Conservation (phyloP, 2,329 filamentous ascomycete genomes). For the Phialocephala subalpina region DNA sequence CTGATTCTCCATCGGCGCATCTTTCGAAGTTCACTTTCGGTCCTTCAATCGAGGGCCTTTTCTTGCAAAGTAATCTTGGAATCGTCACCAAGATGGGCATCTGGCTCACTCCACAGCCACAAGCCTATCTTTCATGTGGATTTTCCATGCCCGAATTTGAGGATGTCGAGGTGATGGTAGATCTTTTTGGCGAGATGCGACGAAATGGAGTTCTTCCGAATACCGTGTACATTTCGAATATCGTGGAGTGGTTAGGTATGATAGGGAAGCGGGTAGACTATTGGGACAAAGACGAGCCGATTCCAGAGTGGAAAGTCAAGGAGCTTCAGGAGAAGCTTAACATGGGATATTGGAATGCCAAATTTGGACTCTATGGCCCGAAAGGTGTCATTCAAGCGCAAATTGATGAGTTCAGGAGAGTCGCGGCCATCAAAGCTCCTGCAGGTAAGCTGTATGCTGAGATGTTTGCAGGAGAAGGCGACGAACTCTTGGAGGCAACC, state of each 20-base stretch:
- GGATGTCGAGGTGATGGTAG: conserved; percentile 53
- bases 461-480: conserved; percentile 49
- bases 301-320: conserved; percentile 53
- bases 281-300: conserved; percentile 52
- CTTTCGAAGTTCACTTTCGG: conserved; percentile 45
- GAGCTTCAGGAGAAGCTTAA: conserved; percentile 52
- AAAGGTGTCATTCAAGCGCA: conserved; percentile 53
- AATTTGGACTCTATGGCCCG: conserved; percentile 54
- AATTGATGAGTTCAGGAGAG: conserved; percentile 49
- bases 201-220: conserved; percentile 52
- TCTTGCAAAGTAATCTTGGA: conserved; percentile 29
- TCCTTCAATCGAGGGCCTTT: conserved; percentile 31
- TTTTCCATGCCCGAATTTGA: conserved; percentile 55
- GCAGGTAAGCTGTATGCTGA: conserved; percentile 48
- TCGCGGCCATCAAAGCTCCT: conserved; percentile 47
- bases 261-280: conserved; percentile 51
- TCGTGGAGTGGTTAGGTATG: conserved; percentile 55
- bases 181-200: conserved; percentile 53
- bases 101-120: conserved; percentile 49
- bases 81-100: conserved; percentile 33
- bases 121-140: conserved; percentile 55
- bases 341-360: conserved; percentile 53
- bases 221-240: conserved; percentile 53
- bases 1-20: conserved; percentile 49
- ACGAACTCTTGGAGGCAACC: conserved; percentile 48